Evolutionary conservation across 371 early-diverging fungal genomes (phyloP).

Genomic region (Batrachochytrium dendrobatidis): DNA sequence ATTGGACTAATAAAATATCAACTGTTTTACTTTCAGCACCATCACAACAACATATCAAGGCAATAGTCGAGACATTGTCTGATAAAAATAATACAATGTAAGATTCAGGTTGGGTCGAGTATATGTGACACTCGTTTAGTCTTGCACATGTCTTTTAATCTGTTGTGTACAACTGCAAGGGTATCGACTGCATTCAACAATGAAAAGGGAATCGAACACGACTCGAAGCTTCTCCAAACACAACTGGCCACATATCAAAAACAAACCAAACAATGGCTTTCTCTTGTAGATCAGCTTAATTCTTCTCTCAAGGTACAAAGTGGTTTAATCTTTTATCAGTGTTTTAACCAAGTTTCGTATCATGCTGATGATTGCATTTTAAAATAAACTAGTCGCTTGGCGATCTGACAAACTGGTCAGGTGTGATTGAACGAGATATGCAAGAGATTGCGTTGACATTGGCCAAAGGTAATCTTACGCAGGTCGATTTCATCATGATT

Average conservation of each 20-base stretch:
- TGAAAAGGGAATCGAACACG: conserved; percentile 56
- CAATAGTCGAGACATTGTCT: background rate
- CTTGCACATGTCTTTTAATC: background rate
- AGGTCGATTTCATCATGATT: too few species aligned
- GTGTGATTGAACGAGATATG: conserved; percentile 60
- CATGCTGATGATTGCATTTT: too few species aligned
- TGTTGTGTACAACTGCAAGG: conserved; percentile 17
- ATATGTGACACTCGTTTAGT: background rate
- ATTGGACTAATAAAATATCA: too few species aligned
- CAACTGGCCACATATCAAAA: conserved; percentile 43
- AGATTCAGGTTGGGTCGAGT: background rate
- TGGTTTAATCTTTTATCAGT: background rate
- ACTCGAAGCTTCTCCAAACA: conserved; percentile 41
- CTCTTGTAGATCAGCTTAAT: conserved; percentile 51
- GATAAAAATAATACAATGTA: background rate
- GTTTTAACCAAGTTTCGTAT: too few species aligned
- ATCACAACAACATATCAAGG: too few species aligned
- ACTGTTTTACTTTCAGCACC: too few species aligned
- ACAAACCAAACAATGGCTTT: conserved; percentile 57
- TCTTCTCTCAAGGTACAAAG: conserved; percentile 47
- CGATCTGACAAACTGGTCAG: conserved; percentile 75
- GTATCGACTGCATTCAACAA: conserved; percentile 46
- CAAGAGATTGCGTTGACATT: conserved; percentile 25
- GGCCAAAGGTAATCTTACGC: background rate
- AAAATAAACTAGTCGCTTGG: conserved; percentile 55